phyloP scores from a whole-genome alignment of 495 filamentous ascomycete genomes.

The Cudoniella acicularis region DNA sequence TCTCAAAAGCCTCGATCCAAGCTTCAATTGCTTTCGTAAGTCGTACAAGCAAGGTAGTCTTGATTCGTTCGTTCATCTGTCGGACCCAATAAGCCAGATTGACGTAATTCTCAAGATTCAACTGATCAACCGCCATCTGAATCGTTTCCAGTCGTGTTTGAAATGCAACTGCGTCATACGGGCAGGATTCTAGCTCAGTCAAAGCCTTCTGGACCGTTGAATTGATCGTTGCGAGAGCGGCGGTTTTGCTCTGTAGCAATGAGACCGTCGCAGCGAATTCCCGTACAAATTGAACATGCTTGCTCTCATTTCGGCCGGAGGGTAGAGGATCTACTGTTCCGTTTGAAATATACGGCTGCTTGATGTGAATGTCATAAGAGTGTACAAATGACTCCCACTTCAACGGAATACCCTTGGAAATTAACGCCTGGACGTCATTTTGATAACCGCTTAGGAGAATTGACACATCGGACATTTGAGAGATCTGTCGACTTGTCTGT shows the following conservation, averaged over 20 bases:
- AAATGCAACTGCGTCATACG: constrained; percentile 73
- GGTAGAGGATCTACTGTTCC: constrained; percentile 57
- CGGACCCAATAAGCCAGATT: constrained; percentile 88
- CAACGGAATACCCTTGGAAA: constrained; percentile 80
- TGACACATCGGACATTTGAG: constrained; percentile 77
- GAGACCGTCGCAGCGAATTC: constrained; percentile 86
- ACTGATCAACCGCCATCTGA: constrained; percentile 86
- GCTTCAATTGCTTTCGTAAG: constrained; percentile 74
- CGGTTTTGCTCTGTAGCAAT: constrained; percentile 79
- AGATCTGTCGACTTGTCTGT: constrained; percentile 79
- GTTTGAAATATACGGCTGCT: constrained; percentile 55
- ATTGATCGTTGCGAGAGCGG: constrained; percentile 71
- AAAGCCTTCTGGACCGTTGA: constrained; percentile 79
- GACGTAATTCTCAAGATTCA: constrained; percentile 91
- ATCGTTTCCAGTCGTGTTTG: constrained; percentile 75
- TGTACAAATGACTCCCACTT: constrained; percentile 98
- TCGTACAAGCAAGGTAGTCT: constrained; percentile 67
- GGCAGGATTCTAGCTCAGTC: constrained; percentile 77
- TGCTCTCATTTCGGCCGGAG: constrained; percentile 68
- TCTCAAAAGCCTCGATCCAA: constrained; percentile 82
- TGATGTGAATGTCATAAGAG: constrained; percentile 88
- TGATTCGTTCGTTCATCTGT: constrained; percentile 78
- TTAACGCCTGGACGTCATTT: constrained; percentile 76
- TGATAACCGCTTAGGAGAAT: constrained; percentile 86
- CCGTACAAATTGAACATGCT: constrained; percentile 92